Conservation (phyloP, 2,329 filamentous ascomycete genomes). For the Didymella glomerata region DNA sequence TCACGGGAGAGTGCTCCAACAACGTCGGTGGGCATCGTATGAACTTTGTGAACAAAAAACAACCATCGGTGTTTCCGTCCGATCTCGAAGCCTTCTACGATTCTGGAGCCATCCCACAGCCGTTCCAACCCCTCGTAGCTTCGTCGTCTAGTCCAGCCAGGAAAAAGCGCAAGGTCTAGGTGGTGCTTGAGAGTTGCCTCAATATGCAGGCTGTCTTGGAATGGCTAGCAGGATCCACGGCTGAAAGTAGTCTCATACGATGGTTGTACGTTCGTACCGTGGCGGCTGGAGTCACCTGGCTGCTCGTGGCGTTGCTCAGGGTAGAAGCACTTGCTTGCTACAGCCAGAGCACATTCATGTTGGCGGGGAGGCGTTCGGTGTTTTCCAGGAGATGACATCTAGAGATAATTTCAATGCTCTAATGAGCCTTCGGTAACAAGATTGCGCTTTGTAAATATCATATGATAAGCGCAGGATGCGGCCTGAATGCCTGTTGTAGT, state of each 20-base stretch:
- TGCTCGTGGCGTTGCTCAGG: not conserved
- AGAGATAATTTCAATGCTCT: not conserved
- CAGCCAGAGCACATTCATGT: not conserved
- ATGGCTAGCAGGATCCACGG: not conserved
- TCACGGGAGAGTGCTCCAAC: too few relatives aligned
- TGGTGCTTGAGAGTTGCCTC: not conserved
- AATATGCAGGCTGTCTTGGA: not conserved
- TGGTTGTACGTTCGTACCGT: not conserved
- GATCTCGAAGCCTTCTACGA: not conserved
- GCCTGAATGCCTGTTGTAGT: constrained; percentile 27
- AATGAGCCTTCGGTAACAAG: not conserved
- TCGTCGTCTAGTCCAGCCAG: not conserved
- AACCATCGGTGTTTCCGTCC: not conserved
- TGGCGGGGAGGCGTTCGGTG: not conserved
- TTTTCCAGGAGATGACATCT: not conserved
- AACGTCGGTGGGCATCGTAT: not conserved
- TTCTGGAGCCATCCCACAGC: not conserved
- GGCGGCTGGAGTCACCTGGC: not conserved
- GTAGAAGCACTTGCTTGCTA: not conserved
- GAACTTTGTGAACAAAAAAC: not conserved
- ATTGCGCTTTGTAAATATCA: constrained; percentile 12
- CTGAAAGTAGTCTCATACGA: not conserved
- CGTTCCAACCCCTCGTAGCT: not conserved
- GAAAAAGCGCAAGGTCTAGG: constrained; percentile 16
- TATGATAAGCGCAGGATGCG: constrained; percentile 12